Base-by-base conservation (phyloP, 129 eudicot genomes). In the Lactuca sativa region DNA sequence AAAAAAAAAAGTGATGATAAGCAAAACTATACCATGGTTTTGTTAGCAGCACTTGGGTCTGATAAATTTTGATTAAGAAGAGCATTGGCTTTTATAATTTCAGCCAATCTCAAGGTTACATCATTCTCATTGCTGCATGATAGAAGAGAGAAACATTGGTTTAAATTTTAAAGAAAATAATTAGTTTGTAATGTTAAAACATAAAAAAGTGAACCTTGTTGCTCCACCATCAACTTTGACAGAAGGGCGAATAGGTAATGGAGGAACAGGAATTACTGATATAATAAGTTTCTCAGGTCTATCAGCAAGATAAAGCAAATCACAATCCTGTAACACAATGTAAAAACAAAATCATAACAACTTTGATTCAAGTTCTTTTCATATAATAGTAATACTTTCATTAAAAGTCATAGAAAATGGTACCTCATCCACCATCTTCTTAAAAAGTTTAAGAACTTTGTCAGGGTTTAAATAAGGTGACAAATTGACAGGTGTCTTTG, bases 61-160 rank as follows among this genome's bases (percentile, higher is more conserved):
- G 84, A 17, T 56, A 95, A 51, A n/a, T 81, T 85, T 41, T 82
- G 83, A 58, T 74, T 67, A 66, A 95, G 87, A 57, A 15, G 18
- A 72, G 93, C 97, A 82, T 95, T 95, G 33, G 75, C 67, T 66
- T 71, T 82, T 60, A 90, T 74, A 56, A 95, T 87, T 40, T 82
- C 81, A 63, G 79, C 84, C 72, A 95, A 68, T 74, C 87, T 87
- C 71, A 82, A 83, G 18, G 99, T 83, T 36, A 76, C 73, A 74
- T 95, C 99, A 85, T 90, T 95, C 86, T 95, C 99, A 80, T 95
- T 95, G 85, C 99, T 93, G 90, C 79, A 83, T 62, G 59, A 62
- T 15, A 30, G 7, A 53, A 12, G 4, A 73, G 6, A 38, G 4
- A 41, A 13, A 12, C 57, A 66, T 68, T 33, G 38, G 51, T 49